phyloP scores from a whole-genome alignment of 2,329 filamentous ascomycete species.

The Cladosporium sp. region DNA sequence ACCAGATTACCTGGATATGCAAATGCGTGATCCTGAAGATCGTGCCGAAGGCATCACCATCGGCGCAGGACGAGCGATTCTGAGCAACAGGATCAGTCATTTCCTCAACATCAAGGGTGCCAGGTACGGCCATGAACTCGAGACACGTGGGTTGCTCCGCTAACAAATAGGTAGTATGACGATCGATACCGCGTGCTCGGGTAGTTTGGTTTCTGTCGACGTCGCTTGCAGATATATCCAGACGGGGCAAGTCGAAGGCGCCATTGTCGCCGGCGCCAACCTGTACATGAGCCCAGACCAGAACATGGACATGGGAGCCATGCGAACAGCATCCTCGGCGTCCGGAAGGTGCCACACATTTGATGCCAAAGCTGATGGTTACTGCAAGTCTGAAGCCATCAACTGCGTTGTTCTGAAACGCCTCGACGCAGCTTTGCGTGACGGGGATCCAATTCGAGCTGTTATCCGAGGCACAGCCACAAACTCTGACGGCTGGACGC shows the following conservation, averaged over 20 bases:
- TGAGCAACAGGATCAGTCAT: neutral
- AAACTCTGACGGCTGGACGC: conserved; percentile 39
- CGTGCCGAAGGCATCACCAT: neutral
- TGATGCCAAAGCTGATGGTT: conserved; percentile 47
- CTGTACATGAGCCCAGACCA: neutral
- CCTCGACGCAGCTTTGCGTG: conserved; percentile 12
- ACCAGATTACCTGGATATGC: neutral
- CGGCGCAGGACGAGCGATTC: neutral
- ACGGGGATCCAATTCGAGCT: conserved; percentile 30
- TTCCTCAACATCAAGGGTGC: neutral
- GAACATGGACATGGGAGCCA: neutral
- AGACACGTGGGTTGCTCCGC: neutral
- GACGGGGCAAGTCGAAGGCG: neutral
- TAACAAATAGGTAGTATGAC: neutral
- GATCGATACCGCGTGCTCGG: neutral
- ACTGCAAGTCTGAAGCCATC: conserved; percentile 55
- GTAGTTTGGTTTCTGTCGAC: neutral
- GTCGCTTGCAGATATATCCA: neutral
- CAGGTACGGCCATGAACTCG: neutral
- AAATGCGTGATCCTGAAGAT: neutral
- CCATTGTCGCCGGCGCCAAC: neutral
- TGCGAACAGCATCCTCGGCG: neutral
- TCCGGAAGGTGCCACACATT: conserved; percentile 28
- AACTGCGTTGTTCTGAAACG: conserved; percentile 46
- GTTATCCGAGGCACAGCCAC: conserved; percentile 37